Conservation (phyloP, 1,139 yeast species). For the Yamadazyma sp. region DNA sequence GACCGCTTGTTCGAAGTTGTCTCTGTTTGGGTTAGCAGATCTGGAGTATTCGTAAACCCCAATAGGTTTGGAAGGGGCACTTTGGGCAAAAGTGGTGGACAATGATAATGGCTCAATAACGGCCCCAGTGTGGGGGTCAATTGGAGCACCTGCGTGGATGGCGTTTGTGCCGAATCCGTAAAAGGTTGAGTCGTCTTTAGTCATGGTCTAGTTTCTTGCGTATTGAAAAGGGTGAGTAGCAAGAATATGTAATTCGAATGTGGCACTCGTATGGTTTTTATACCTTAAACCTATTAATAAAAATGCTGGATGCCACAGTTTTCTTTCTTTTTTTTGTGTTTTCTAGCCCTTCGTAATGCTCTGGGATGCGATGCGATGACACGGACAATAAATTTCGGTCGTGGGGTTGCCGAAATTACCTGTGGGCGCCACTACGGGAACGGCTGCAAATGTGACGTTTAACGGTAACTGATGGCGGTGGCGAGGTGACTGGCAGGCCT, state of each 20-base stretch:
- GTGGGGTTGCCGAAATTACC: background rate
- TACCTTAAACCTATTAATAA: background rate
- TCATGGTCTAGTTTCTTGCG: slow-evolving; percentile 10
- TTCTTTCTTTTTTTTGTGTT: background rate
- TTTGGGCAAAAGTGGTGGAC: slow-evolving; percentile 84
- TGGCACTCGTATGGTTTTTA: background rate
- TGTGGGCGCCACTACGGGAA: background rate
- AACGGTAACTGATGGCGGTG: no score
- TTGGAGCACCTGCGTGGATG: slow-evolving; percentile 79
- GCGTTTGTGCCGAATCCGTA: slow-evolving; percentile 76
- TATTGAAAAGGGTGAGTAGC: no score
- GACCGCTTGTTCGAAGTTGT: slow-evolving; percentile 74
- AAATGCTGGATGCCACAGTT: slow-evolving; percentile 4
- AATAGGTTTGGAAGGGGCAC: slow-evolving; percentile 72
- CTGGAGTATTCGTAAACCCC: slow-evolving; percentile 86
- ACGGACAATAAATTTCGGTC: background rate
- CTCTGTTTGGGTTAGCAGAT: slow-evolving; percentile 87
- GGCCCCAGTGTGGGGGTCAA: slow-evolving; percentile 79
- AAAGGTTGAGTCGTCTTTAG: slow-evolving; percentile 16
- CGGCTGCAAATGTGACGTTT: slow-evolving; percentile 1
- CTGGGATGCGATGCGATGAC: slow-evolving; percentile 3
- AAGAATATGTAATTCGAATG: background rate
- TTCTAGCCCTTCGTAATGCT: no score
- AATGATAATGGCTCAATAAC: slow-evolving; percentile 84
- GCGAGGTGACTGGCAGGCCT: no score